Percentiles rank a stretch among this genome's conserved stretches.
Evolutionary conservation across 1,284 basidiomycete species (phyloP).

Genomic region (Cryptococcus amylolentus): DNA sequence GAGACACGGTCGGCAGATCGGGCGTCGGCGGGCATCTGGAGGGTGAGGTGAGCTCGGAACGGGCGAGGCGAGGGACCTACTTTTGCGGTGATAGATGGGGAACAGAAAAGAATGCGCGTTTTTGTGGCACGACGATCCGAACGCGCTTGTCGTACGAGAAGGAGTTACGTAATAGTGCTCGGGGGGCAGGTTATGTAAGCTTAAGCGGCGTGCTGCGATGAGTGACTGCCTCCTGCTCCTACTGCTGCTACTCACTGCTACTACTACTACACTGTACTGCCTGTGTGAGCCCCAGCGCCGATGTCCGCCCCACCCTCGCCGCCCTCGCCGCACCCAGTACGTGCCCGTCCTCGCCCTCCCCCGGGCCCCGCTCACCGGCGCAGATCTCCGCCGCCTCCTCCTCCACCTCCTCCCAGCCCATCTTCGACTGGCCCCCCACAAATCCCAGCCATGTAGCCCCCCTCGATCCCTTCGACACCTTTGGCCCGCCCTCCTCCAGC

Average conservation of each 20-base stretch:
- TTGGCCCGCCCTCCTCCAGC: conserved; percentile 35
- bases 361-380: background rate
- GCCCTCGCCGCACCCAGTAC: conserved; percentile 5
- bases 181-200: too few relatives aligned
- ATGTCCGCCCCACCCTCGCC: background rate
- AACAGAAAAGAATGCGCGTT: background rate
- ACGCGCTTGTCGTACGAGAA: background rate
- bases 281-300: background rate
- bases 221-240: too few relatives aligned
- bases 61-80: background rate
- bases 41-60: background rate
- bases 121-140: background rate
- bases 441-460: conserved; percentile 3
- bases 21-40: conserved; percentile 57
- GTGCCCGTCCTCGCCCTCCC: background rate
- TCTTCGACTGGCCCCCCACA: conserved; percentile 26
- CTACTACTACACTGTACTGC: too few relatives aligned
- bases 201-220: too few relatives aligned
- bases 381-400: conserved; percentile 37
- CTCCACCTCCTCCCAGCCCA: conserved; percentile 29
- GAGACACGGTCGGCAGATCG: conserved; percentile 78
- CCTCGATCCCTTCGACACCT: conserved; percentile 38
- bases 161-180: too few relatives aligned
- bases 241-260: too few relatives aligned
- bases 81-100: background rate